phyloP scores from a whole-genome alignment of 2,329 filamentous ascomycete species.

The Zymoseptoria passerinii region DNA sequence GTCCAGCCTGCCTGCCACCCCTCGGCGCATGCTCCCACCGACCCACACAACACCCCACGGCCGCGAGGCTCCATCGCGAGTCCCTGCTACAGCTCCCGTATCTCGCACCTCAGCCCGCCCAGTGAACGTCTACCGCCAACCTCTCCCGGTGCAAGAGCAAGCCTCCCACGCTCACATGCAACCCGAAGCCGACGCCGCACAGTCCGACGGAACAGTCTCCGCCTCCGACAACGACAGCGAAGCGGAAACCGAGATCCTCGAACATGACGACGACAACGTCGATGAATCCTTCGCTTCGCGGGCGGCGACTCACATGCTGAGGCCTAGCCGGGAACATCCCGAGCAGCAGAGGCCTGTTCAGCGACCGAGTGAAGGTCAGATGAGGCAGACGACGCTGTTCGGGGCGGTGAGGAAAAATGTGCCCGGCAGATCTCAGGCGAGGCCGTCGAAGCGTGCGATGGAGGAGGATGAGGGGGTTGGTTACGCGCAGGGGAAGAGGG shows the following conservation, averaged over 20 bases:
- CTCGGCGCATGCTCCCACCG: slow-evolving; percentile 52
- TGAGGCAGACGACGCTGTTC: slow-evolving; percentile 56
- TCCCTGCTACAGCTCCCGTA: slow-evolving; percentile 48
- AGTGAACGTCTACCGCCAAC: slow-evolving; percentile 29
- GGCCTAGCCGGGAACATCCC: slow-evolving; percentile 37
- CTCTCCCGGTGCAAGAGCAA: slow-evolving; percentile 12
- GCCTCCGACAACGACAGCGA: slow-evolving; percentile 47
- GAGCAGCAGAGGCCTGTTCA: slow-evolving; percentile 27
- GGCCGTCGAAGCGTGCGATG: slow-evolving; percentile 44
- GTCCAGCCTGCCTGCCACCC: slow-evolving; percentile 75
- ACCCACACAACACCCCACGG: slow-evolving; percentile 21
- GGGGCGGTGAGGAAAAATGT: slow-evolving; percentile 52
- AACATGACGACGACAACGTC: slow-evolving; percentile 49
- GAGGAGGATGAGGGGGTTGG: slow-evolving; percentile 28
- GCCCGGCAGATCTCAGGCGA: slow-evolving; percentile 30
- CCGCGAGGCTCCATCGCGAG: slow-evolving; percentile 16
- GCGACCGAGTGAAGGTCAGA: slow-evolving; percentile 20
- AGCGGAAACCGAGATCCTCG: slow-evolving; percentile 55
- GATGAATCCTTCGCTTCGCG: slow-evolving; percentile 70
- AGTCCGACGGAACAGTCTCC: slow-evolving; percentile 63
- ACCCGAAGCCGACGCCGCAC: slow-evolving; percentile 6
- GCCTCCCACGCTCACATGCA: slow-evolving; percentile 3
- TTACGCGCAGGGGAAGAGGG: background rate
- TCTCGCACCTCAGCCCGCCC: slow-evolving; percentile 18
- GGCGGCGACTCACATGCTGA: slow-evolving; percentile 57